Evolutionary conservation across 2,329 filamentous ascomycete genomes (phyloP), one percentile per base, ranked within the genome.

Genomic region (Colletotrichum orbiculare): DNA sequence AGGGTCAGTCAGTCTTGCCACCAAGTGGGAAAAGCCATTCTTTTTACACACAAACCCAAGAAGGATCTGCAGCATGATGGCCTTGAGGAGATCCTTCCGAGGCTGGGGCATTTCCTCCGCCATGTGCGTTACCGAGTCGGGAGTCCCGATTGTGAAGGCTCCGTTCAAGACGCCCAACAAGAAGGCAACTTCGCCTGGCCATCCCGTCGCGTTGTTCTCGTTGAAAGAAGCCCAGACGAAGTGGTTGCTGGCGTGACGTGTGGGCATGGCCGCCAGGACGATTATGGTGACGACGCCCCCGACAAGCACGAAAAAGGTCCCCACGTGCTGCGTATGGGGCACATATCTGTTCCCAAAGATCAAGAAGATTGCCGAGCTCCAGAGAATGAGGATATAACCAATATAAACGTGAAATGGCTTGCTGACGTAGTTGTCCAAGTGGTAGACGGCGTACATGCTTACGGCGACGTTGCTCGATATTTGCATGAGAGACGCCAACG

Each of bases 91-190:
- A 67, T 86, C 84, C 60, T 71, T 75, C 55, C 70, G 76, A 8
- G 81, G 81, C 13, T 77, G 73, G 0, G 77, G 86, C 17, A 89
- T 83, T 73, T 89, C 87, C 73, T 90, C 87, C 5, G 85, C 84
- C 70, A 89, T 78, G 73, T 90, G 88, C 8, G 83, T 85, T 15
- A 89, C 86, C 59, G 85, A 84, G 73, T 91, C 88, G 3, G 87
- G 86, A 0, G 87, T 89, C 15, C 89, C 88, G 34, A 91, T 85
- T 17, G 87, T 87, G 71, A 88, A 91, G 10, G 88, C 87, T 6
- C 88, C 89, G 69, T 90, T 91, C 33, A 91, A 79, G 73, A 91
- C 89, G 15, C 89, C 88, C 1, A 85, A 78, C 34, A 90, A 77
- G 67, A 91, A 91, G 2, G 87, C 87, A n/a, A 91, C 85, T 13